Evolutionary conservation across 2,329 filamentous ascomycete species (phyloP), one percentile per base, ranked within the genome.

Genomic region (Sclerotinia minor): DNA sequence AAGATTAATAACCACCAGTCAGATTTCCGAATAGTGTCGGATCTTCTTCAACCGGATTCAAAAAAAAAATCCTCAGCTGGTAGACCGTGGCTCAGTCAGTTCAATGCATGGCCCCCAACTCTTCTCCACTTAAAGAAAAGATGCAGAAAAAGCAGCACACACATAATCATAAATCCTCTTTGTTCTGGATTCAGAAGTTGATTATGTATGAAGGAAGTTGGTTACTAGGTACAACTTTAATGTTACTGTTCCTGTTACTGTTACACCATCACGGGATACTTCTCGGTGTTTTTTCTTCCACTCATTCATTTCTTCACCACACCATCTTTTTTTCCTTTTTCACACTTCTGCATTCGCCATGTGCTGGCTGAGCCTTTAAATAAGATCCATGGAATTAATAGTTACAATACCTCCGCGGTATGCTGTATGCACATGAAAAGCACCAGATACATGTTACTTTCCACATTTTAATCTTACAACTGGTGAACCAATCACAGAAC

Each of bases 311-410:
- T n/a, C 1, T 38, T 5, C 21, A 41, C 54, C 32, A 57, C 32
- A 61, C 44, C 24, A n/a, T 57, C 54, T 19, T 38, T 60, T 47
- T 24, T 60, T 47, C 21, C 26, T 26, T 24, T 38, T 63, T 50
- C 44, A 49, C 24, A 24, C 24, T n/a, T 32, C 44, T 63, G 47
- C 26, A 44, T 26, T 64, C n/a, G 29, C 61, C 61, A 64, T 44
- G 61, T 38, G 61, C 61, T 64, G 35, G 61, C 61, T 64, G 35
- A 53, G 61, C 50, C 61, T 54, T 50, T 41, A 29, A 54, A 32
- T 54, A 5, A 53, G 32, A 54, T 64, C 5, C 47, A 41, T 52
- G 47, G 60, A 11, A 32, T 32, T 41, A 41, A 35, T 38, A 38
- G 35, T 57, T 57, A 8, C 54, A 38, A 41, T 38, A 41, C 54